A percentile compares a stretch with the other conserved stretches of the same genome.
Evolutionary conservation across 2,329 filamentous ascomycete species (phyloP).

Genomic region (Fusarium miscanthi): DNA sequence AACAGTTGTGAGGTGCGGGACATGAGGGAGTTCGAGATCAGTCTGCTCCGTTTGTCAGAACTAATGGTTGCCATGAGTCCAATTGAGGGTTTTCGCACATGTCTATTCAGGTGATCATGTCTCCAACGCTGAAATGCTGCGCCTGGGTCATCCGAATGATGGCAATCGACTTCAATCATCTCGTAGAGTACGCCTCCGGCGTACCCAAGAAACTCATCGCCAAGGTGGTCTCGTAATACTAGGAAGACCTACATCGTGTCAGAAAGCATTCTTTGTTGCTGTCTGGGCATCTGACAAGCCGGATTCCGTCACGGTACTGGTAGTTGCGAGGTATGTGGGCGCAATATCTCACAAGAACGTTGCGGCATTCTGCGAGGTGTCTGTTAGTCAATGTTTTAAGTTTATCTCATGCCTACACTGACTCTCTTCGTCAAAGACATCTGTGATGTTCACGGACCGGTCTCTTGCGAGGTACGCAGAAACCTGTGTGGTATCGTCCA

Average conservation of each 20-base stretch:
- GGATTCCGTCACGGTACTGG: constrained; percentile 58
- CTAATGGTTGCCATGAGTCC: background rate
- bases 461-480: background rate
- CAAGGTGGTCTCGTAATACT: constrained; percentile 56
- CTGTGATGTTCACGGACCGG: background rate
- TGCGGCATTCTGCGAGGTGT: constrained; percentile 54
- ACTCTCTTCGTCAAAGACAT: constrained; percentile 43
- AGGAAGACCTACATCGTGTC: constrained; percentile 52
- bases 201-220: constrained; percentile 57
- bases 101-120: constrained; percentile 56
- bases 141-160: constrained; percentile 57
- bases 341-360: constrained; percentile 57
- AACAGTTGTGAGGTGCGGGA: constrained; percentile 60
- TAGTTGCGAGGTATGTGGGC: constrained; percentile 59
- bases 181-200: constrained; percentile 60
- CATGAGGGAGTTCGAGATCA: constrained; percentile 58
- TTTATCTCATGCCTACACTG: background rate
- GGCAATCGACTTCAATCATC: constrained; percentile 59
- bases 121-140: constrained; percentile 60
- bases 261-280: background rate
- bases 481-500: constrained; percentile 8
- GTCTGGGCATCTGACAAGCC: constrained; percentile 47
- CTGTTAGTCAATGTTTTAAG: background rate
- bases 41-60: constrained; percentile 44
- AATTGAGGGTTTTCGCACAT: constrained; percentile 46